phyloP scores from a whole-genome alignment of 2,329 filamentous ascomycete species.

The Botrytis deweyae region DNA sequence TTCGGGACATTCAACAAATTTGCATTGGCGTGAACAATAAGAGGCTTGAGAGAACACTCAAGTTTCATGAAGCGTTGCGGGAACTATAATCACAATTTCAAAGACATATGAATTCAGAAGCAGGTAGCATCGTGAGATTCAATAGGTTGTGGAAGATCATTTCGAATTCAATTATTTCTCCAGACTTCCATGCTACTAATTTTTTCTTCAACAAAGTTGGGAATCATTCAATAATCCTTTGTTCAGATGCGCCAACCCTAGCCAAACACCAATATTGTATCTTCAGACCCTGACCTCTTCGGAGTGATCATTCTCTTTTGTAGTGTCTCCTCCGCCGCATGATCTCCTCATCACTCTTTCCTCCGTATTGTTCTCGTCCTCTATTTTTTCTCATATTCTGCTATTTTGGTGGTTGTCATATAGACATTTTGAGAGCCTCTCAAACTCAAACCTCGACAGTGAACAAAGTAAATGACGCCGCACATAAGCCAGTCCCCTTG shows the following conservation, averaged over 20 bases:
- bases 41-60: not conserved
- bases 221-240: conserved; percentile 4
- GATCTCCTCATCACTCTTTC: not conserved
- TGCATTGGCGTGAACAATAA: not conserved
- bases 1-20: not conserved
- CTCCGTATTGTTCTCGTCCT: not conserved
- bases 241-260: conserved; percentile 1
- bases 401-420: not conserved
- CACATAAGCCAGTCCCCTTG: not conserved
- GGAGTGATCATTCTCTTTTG: not conserved
- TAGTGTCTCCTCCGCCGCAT: not conserved
- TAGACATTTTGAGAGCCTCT: not conserved
- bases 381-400: not conserved
- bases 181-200: not conserved
- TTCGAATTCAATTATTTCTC: not conserved
- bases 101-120: too few relatives aligned
- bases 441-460: not conserved
- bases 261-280: not conserved
- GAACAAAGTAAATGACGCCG: not conserved
- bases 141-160: not conserved
- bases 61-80: not conserved
- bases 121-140: not conserved
- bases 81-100: not conserved
- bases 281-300: not conserved
- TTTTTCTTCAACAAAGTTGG: not conserved